Evolutionary conservation across 352 stramenopile genomes (phyloP), one percentile per base, ranked within the genome.

Genomic region (Pythium apleroticum): DNA sequence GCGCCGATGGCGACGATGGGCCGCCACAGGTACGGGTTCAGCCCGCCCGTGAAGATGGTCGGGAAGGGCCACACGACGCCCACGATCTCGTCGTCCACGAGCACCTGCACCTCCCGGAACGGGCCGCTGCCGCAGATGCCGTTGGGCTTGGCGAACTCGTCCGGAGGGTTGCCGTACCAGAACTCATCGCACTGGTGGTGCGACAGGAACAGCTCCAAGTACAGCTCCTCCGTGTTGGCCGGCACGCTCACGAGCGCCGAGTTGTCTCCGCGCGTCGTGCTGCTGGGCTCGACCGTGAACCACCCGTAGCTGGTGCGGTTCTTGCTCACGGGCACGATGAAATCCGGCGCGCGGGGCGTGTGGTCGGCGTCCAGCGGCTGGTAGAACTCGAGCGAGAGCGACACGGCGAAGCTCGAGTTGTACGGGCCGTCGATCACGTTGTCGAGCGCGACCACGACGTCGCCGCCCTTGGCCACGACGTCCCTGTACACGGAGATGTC

Each of bases 141-240:
- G 20, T 66, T 14, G 9, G 48, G 35, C 39, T 73, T 31, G 1
- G 72, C 69, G 45, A 71, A 77, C n/a, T 72, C 60, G 27, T 67
- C 65, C 1, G 82, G 78, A 8, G 81, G 75, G 43, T 93, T 93
- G 3, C 75, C 65, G 67, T 92, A 93, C 61, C 76, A 85, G 56
- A 91, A 91, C 68, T 91, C 82, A 70, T 91, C 82, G 61, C 82
- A 91, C 56, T 88, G 77, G 63, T 91, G 82, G 60, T 91, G 82
- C 63, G 77, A 87, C 12, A 87, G 66, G 53, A 88, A 88, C 43
- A 91, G 60, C 56, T 91, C 82, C 24, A 91, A 63, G 60, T 84
- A 88, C 24, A 91, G 62, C 60, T 88, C 77, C 28, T 87, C 82
- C 0, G 80, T 84, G 69, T 89, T 91, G 41, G 62, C 58, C 12